A percentile compares a stretch with the other conserved stretches of the same genome.
These are phyloP conservation scores for Globisporangium cylindrosporum DNA, from an alignment of 352 stramenopile genomes.

Conservation along the genomic window DNA sequence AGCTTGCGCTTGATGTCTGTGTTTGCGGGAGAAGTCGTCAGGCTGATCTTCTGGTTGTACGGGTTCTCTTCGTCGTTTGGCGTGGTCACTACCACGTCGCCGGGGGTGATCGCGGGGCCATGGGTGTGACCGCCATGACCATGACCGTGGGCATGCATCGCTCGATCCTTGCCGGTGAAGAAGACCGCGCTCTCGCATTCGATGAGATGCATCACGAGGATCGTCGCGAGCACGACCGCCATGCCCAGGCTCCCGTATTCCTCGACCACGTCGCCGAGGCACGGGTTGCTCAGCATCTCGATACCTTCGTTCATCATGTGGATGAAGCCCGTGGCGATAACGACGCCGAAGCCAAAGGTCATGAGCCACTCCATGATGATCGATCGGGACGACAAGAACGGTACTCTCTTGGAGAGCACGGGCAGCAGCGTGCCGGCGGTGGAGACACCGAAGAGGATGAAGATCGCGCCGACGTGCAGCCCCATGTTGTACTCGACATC, in stretches of 20 bases:
- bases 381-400: constrained; percentile 20
- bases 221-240: constrained; percentile 52
- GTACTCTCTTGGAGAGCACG: constrained; percentile 39
- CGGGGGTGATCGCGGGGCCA: too few relatives aligned
- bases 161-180: too few relatives aligned
- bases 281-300: constrained; percentile 54
- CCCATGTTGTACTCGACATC: too few relatives aligned
- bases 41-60: too few relatives aligned
- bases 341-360: constrained; percentile 61
- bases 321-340: constrained; percentile 68
- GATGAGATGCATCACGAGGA: constrained; percentile 66
- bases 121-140: too few relatives aligned
- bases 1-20: constrained; percentile 26
- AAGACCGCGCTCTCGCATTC: constrained; percentile 46
- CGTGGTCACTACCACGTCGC: too few relatives aligned
- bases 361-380: constrained; percentile 52
- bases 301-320: constrained; percentile 70
- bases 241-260: constrained; percentile 29
- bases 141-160: too few relatives aligned
- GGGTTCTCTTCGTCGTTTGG: too few relatives aligned
- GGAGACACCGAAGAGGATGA: constrained; percentile 56
- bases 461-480: constrained; percentile 44
- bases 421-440: constrained; percentile 39
- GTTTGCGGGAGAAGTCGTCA: too few relatives aligned
- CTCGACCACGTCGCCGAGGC: constrained; percentile 45